phyloP scores from a whole-genome alignment of 768 basidiomycete species.

The Serendipita sp. region DNA sequence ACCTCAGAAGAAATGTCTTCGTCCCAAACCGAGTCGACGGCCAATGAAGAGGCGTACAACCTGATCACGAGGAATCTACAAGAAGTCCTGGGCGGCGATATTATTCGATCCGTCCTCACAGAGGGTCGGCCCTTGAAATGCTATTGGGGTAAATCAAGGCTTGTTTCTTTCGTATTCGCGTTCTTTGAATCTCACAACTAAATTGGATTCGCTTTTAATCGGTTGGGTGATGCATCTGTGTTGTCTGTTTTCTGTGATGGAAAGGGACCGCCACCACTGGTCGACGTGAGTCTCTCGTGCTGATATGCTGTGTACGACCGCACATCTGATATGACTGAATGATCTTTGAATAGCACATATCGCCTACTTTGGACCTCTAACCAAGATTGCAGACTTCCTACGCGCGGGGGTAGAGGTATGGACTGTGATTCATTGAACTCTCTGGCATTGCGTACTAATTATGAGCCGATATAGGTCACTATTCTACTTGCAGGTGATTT shows the following conservation, averaged over 20 bases:
- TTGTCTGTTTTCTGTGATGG: not conserved
- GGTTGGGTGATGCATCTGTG: not conserved
- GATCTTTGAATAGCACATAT: slow-evolving; percentile 55
- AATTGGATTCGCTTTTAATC: not conserved
- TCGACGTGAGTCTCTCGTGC: slow-evolving; percentile 48
- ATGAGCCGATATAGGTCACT: slow-evolving; percentile 36
- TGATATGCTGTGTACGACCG: not conserved
- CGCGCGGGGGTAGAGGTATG: slow-evolving; percentile 75
- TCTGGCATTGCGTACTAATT: slow-evolving; percentile 7
- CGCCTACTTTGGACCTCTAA: slow-evolving; percentile 89
- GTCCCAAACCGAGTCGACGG: not conserved
- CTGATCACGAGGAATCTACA: slow-evolving; percentile 74
- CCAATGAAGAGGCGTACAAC: slow-evolving; percentile 40
- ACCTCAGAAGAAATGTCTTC: no score
- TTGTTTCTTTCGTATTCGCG: not conserved
- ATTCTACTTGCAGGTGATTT: slow-evolving; percentile 59
- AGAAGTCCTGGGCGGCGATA: slow-evolving; percentile 77
- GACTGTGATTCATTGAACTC: slow-evolving; percentile 9
- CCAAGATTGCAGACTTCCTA: slow-evolving; percentile 93
- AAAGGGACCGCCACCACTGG: slow-evolving; percentile 88
- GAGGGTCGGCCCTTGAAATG: slow-evolving; percentile 64
- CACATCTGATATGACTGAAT: not conserved
- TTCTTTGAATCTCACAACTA: not conserved
- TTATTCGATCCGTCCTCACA: slow-evolving; percentile 61
- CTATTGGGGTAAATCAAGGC: slow-evolving; percentile 68